phyloP scores from a whole-genome alignment of 345 rosid species.

The Brassica cretica region DNA sequence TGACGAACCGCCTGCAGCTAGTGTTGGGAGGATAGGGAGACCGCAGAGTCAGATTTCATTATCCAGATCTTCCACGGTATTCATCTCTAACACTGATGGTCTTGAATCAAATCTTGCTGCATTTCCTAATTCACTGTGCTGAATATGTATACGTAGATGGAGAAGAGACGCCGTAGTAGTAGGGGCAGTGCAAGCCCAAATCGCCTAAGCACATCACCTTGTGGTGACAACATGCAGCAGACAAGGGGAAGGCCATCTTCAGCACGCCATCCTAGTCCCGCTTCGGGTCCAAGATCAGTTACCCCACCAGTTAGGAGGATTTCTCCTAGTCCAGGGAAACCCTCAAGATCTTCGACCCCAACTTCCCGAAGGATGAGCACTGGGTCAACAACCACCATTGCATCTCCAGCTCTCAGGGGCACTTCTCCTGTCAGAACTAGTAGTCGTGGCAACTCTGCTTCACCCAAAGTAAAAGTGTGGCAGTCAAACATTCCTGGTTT shows the following conservation, averaged over 20 bases:
- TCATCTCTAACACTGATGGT: constrained; percentile 21
- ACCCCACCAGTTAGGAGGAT: constrained; percentile 76
- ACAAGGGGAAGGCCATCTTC: constrained; percentile 84
- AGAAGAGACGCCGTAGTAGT: constrained; percentile 84
- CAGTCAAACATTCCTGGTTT: constrained; percentile 92
- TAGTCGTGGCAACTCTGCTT: constrained; percentile 79
- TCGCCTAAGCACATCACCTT: constrained; percentile 89
- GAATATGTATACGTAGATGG: constrained; percentile 63
- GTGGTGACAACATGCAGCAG: constrained; percentile 64
- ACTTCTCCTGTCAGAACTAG: constrained; percentile 69
- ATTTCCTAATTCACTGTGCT: constrained; percentile 8
- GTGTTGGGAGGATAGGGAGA: constrained; percentile 71
- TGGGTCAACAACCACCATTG: constrained; percentile 48
- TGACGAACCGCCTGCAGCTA: constrained; percentile 65
- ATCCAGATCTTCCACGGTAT: constrained; percentile 93
- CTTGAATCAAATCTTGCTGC: constrained; percentile 15
- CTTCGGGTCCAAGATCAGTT: constrained; percentile 50
- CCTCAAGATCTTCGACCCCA: constrained; percentile 80
- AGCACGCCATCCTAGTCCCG: constrained; percentile 73
- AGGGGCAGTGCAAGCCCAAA: constrained; percentile 97
- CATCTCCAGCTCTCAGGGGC: constrained; percentile 61
- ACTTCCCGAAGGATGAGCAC: constrained; percentile 72
- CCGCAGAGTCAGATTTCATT: constrained; percentile 85
- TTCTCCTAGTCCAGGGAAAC: constrained; percentile 67
- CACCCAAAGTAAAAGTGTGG: constrained; percentile 91